A percentile compares a stretch with the other conserved stretches of the same genome.
These are phyloP conservation scores for Kwoniella europaea DNA, from an alignment of 768 basidiomycete species.

Conservation along the genomic window DNA sequence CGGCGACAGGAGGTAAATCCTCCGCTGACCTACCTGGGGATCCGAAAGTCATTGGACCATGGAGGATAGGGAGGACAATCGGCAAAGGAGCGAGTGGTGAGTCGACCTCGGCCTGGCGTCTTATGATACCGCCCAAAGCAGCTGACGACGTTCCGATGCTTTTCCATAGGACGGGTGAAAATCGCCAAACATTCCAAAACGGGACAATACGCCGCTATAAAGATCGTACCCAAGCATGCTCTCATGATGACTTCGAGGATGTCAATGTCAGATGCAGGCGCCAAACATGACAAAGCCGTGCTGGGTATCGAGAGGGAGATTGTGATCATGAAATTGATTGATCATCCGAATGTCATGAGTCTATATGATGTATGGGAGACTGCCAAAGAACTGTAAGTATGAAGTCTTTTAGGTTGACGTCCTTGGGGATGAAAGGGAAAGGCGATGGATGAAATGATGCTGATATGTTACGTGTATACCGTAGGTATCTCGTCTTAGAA, in stretches of 20 bases:
- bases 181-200: constrained; percentile 85
- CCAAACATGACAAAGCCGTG: constrained; percentile 50
- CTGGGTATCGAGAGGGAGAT: constrained; percentile 91
- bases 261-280: constrained; percentile 43
- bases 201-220: constrained; percentile 91
- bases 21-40: constrained; percentile 84
- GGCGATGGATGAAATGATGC: background rate
- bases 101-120: constrained; percentile 16
- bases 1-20: constrained; percentile 71
- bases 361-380: constrained; percentile 96
- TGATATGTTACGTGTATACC: background rate
- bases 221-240: constrained; percentile 86
- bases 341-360: constrained; percentile 93
- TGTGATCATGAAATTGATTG: constrained; percentile 99
- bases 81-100: constrained; percentile 87
- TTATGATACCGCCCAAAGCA: background rate
- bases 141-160: background rate
- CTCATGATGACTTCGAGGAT: constrained; percentile 70
- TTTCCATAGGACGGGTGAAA: constrained; percentile 71
- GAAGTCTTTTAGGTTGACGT: background rate
- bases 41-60: constrained; percentile 84
- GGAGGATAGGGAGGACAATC: constrained; percentile 90
- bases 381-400: constrained; percentile 72
- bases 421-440: too few species aligned
- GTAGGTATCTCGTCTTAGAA: constrained; percentile 81